Percentiles rank a stretch among this genome's conserved stretches.
These are phyloP conservation scores for Senna tora DNA, from an alignment of 306 rosid genomes.

Conservation along the genomic window DNA sequence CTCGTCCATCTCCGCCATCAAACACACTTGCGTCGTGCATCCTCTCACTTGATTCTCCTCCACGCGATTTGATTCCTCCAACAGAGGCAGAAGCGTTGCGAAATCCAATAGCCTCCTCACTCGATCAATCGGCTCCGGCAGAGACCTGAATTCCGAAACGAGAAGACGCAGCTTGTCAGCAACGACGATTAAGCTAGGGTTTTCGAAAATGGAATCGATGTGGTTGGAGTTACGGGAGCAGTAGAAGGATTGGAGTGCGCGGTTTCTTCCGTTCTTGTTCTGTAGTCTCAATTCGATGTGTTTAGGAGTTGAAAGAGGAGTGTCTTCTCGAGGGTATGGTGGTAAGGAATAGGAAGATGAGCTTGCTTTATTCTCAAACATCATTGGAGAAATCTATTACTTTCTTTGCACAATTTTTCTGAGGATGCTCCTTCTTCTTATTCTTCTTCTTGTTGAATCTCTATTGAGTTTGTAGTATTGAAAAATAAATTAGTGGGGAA, in stretches of 20 bases:
- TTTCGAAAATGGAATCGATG: constrained; percentile 11
- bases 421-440: neutral
- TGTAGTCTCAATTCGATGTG: constrained; percentile 1
- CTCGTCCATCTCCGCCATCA: constrained; percentile 59
- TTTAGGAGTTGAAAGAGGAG: constrained; percentile 39
- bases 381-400: constrained; percentile 35
- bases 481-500: too few species aligned
- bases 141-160: constrained; percentile 58
- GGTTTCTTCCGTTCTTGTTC: neutral
- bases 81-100: constrained; percentile 59
- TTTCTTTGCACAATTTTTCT: neutral
- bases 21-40: constrained; percentile 76
- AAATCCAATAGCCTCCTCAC: constrained; percentile 70
- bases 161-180: constrained; percentile 46
- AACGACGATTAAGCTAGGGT: constrained; percentile 8
- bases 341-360: constrained; percentile 56
- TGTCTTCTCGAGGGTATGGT: constrained; percentile 53
- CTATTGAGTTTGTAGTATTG: too few species aligned
- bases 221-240: too few species aligned
- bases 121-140: constrained; percentile 69
- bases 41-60: constrained; percentile 64
- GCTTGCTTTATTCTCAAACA: constrained; percentile 45
- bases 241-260: constrained; percentile 20
- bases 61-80: constrained; percentile 39
- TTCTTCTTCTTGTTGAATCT: too few species aligned